These are phyloP conservation scores for Metarhizium album DNA, from an alignment of 2,329 filamentous ascomycete species.

Conservation along the genomic window DNA sequence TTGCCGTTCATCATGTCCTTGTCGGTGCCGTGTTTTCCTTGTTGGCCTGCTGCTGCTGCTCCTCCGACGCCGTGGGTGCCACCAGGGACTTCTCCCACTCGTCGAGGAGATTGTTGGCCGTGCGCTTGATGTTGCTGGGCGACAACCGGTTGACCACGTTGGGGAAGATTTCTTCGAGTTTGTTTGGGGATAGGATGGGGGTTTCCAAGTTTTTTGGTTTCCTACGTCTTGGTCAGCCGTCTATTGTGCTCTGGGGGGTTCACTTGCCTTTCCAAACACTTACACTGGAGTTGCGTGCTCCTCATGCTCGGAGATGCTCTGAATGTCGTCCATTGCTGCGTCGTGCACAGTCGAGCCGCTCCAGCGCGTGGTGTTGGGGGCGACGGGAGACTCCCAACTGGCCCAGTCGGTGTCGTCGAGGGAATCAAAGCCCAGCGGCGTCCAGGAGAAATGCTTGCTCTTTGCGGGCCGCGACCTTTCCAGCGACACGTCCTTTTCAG, in stretches of 20 bases:
- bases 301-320: slow-evolving; percentile 36
- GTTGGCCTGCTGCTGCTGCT: slow-evolving; percentile 14
- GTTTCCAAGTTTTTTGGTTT: slow-evolving; percentile 23
- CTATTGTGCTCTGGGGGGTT: neutral
- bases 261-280: slow-evolving; percentile 15
- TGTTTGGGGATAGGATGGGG: slow-evolving; percentile 25
- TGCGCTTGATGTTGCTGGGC: slow-evolving; percentile 68
- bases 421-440: slow-evolving; percentile 44
- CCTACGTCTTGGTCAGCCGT: slow-evolving; percentile 11
- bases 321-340: slow-evolving; percentile 30
- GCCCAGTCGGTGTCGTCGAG: slow-evolving; percentile 54
- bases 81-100: slow-evolving; percentile 67
- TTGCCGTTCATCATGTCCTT: slow-evolving; percentile 5
- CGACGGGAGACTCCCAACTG: slow-evolving; percentile 49
- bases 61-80: slow-evolving; percentile 11
- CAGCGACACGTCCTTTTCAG: slow-evolving; percentile 14
- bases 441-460: slow-evolving; percentile 49
- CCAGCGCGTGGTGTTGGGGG: slow-evolving; percentile 49
- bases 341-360: slow-evolving; percentile 48
- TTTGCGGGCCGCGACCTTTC: slow-evolving; percentile 28
- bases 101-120: slow-evolving; percentile 76
- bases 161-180: slow-evolving; percentile 50
- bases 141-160: slow-evolving; percentile 61
- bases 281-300: slow-evolving; percentile 38
- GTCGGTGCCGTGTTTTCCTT: slow-evolving; percentile 24